Percentiles rank a stretch among this genome's conserved stretches.
Conservation (phyloP, 371 early-diverging fungal genomes). For the Mucor racemosus region DNA sequence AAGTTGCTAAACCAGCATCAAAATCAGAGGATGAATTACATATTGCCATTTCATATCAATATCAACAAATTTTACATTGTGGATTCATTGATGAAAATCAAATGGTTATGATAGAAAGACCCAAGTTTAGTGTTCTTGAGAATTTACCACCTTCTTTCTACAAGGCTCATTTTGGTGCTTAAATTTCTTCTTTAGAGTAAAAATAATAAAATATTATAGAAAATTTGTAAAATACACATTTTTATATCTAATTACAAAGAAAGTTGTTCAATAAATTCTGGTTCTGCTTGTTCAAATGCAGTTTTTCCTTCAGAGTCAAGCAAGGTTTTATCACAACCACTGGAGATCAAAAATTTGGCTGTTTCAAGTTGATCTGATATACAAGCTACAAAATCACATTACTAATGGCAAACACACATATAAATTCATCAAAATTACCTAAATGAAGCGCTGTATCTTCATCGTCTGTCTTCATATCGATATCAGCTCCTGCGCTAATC, state of each 20-base stretch:
- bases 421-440: constrained; percentile 26
- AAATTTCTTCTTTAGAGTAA: not conserved
- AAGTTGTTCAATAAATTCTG: constrained; percentile 11
- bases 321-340: constrained; percentile 32
- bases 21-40: constrained; percentile 46
- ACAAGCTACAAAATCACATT: constrained; percentile 27
- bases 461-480: constrained; percentile 42
- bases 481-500: constrained; percentile 43
- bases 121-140: constrained; percentile 77
- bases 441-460: constrained; percentile 50
- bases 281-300: constrained; percentile 46
- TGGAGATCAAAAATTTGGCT: constrained; percentile 33
- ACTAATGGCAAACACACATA: not conserved
- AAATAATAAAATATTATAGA: constrained; percentile 14
- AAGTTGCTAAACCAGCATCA: constrained; percentile 23
- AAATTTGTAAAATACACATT: constrained; percentile 1
- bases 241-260: constrained; percentile 5
- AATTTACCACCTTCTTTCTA: constrained; percentile 83
- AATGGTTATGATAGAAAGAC: constrained; percentile 86
- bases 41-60: constrained; percentile 76
- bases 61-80: constrained; percentile 80
- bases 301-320: constrained; percentile 41
- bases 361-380: constrained; percentile 46
- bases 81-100: constrained; percentile 73
- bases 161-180: constrained; percentile 79